Evolutionary conservation across 805 yeast species (phyloP), one percentile per base, ranked within the genome.

Genomic region (Yarrowia porcina): DNA sequence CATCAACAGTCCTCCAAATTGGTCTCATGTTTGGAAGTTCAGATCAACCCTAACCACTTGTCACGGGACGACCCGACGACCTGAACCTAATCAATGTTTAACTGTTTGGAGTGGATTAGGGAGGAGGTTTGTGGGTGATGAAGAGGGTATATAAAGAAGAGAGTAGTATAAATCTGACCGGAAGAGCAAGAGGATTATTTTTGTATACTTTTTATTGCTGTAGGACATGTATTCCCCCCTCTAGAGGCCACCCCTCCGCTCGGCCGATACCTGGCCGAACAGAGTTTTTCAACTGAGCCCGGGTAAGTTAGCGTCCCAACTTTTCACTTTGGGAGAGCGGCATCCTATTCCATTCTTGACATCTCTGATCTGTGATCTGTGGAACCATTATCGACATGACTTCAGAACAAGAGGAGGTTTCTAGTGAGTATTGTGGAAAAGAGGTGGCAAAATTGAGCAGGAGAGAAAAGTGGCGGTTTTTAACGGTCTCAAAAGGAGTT

Each of bases 341-440:
- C 11, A 41, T 23, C 32, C 44, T 8, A 35, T 25, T 50, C 41
- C 28, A 20, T 23, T 33, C 57, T 23, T 36, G 32, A 20, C 59
- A 49, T 49, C 38, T 32, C 42, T 52, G 59, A 52, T 52, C 59
- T 52, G 59, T 52, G 44, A 35, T 35, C 30, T 32, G 52, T 32
- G 56, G 28, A 10, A 32, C 45, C 18, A 49, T 21, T 49, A 49
- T 52, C 42, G 42, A 52, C 59, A 52, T 35, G 44, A 52, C 44
- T 35, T 36, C 59, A 52, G 59, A 52, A 52, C 59, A 52, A 33
- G 59, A 52, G 25, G 59, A 52, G 59, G 59, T 52, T 35, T 25
- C 44, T 17, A 52, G 59, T 52, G 59, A 52, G 59, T 52, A 36
- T n/a, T 5, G 15, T 13, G 32, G n/a, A 18, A 13, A 4, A 3